phyloP scores from a whole-genome alignment of 2,329 filamentous ascomycete species.

The Phialophora verrucosa region DNA sequence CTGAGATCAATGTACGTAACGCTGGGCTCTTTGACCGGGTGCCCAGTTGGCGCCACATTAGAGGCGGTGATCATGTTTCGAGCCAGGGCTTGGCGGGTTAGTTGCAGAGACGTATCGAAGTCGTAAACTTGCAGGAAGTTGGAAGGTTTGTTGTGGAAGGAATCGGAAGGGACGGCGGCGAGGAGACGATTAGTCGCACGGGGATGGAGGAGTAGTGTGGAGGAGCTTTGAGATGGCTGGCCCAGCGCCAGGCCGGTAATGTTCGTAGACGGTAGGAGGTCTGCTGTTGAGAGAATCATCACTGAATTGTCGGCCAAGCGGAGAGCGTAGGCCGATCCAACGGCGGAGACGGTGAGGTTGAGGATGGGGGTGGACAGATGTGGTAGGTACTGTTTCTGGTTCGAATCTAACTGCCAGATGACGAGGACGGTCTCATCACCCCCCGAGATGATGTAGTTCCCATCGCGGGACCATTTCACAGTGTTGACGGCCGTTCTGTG shows the following conservation, averaged over 20 bases:
- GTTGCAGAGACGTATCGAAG: slow-evolving; percentile 74
- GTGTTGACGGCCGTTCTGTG: slow-evolving; percentile 82
- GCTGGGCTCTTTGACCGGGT: slow-evolving; percentile 75
- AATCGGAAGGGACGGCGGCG: slow-evolving; percentile 66
- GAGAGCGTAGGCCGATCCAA: slow-evolving; percentile 79
- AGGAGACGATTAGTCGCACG: slow-evolving; percentile 67
- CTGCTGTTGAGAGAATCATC: slow-evolving; percentile 87
- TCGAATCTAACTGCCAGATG: slow-evolving; percentile 91
- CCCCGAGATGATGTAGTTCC: slow-evolving; percentile 92
- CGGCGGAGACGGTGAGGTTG: slow-evolving; percentile 79
- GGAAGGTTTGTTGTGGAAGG: slow-evolving; percentile 38
- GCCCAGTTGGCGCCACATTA: slow-evolving; percentile 74
- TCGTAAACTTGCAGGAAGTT: slow-evolving; percentile 79
- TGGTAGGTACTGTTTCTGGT: slow-evolving; percentile 81
- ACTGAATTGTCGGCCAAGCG: slow-evolving; percentile 90
- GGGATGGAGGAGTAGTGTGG: slow-evolving; percentile 64
- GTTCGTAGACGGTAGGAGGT: slow-evolving; percentile 79
- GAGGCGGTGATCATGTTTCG: slow-evolving; percentile 84
- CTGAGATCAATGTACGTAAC: slow-evolving; percentile 78
- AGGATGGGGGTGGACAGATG: slow-evolving; percentile 86
- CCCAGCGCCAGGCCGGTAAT: slow-evolving; percentile 66
- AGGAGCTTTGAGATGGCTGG: slow-evolving; percentile 8
- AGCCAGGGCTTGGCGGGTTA: slow-evolving; percentile 86
- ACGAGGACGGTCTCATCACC: slow-evolving; percentile 88
- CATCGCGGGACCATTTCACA: slow-evolving; percentile 90